phyloP scores from a whole-genome alignment of 768 basidiomycete genomes.

The Amanita pseudoporphyria region DNA sequence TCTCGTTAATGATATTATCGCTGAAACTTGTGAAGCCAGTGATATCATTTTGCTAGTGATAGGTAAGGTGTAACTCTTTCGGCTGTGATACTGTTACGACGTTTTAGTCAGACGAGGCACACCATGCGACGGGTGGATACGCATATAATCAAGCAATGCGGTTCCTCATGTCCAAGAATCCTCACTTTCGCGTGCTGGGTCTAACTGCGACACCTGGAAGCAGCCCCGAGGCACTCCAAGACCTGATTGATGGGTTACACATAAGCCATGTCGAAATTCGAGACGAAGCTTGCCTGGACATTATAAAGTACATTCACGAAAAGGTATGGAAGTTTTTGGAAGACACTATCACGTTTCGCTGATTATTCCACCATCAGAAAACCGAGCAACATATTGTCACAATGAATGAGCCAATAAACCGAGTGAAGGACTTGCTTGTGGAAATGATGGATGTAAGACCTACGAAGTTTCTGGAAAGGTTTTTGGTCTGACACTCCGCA shows the following conservation, averaged over 20 bases:
- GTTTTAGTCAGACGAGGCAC: slow-evolving; percentile 70
- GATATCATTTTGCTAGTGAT: slow-evolving; percentile 86
- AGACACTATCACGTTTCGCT: neutral
- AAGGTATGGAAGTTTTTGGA: slow-evolving; percentile 62
- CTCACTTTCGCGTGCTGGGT: slow-evolving; percentile 85
- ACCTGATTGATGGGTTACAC: slow-evolving; percentile 85
- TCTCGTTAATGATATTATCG: slow-evolving; percentile 73
- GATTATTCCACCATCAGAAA: slow-evolving; percentile 30
- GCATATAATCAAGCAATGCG: slow-evolving; percentile 87
- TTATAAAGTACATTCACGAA: slow-evolving; percentile 76
- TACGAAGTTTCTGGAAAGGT: neutral
- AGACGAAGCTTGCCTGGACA: slow-evolving; percentile 82
- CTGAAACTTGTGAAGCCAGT: slow-evolving; percentile 61
- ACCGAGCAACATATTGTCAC: slow-evolving; percentile 71
- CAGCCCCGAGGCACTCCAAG: slow-evolving; percentile 80
- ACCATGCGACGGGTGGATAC: slow-evolving; percentile 83
- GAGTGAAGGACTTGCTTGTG: slow-evolving; percentile 57
- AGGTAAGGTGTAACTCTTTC: slow-evolving; percentile 35
- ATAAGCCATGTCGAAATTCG: slow-evolving; percentile 94
- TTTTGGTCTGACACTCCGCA: slow-evolving; percentile 10
- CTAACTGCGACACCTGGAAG: slow-evolving; percentile 93
- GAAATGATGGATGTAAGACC: slow-evolving; percentile 63
- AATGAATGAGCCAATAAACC: slow-evolving; percentile 58
- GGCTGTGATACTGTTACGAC: slow-evolving; percentile 1
- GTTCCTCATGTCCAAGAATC: slow-evolving; percentile 89